Evolutionary conservation across 495 filamentous ascomycete genomes (phyloP), one percentile per base, ranked within the genome.

Genomic region (Penicillium chermesinum): DNA sequence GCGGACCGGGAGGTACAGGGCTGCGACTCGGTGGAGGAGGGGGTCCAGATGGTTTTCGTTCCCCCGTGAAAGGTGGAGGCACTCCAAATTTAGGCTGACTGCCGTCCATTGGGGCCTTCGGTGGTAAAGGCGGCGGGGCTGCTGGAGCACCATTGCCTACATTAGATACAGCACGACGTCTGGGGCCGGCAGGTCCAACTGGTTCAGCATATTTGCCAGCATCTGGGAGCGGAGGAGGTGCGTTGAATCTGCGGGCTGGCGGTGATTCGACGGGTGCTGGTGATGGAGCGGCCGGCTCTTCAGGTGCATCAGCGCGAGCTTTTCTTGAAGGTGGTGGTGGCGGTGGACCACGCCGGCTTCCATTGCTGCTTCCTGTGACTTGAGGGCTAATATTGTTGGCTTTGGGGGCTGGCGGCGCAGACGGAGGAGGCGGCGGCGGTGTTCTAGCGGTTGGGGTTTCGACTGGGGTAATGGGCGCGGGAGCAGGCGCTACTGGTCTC

Each of bases 271-370:
- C 79, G 20, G 73, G 77, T 19, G 76, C 79, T 20, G 75, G 66
- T 43, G 73, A 59, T 21, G 72, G 56, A 6, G 85, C 73, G 22
- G 74, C 67, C 18, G 75, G 65, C 44, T 86, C 80, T 52, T 81
- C 73, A 19, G 76, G 74, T 25, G 60, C 55, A 21, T 78, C 73
- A 15, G 61, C 34, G 14, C 72, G 73, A 32, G 68, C 66, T 55
- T 88, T 81, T 50, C 90, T 81, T 22, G 88, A 74, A 44, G 90
- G 88, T 10, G 93, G 91, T 14, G 89, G 91, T 10, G 91, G 88
- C 42, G 91, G 91, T 14, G 88, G 84, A 15, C 86, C 88, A 60
- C 86, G 75, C 65, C 70, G 75, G 32, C 84, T 78, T 35, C 75
- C 64, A 6, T 77, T 71, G 34, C 82, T 84, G 38, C 72, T 74